Conservation (phyloP, 2,329 filamentous ascomycete genomes). For the Fusarium drepaniforme region DNA sequence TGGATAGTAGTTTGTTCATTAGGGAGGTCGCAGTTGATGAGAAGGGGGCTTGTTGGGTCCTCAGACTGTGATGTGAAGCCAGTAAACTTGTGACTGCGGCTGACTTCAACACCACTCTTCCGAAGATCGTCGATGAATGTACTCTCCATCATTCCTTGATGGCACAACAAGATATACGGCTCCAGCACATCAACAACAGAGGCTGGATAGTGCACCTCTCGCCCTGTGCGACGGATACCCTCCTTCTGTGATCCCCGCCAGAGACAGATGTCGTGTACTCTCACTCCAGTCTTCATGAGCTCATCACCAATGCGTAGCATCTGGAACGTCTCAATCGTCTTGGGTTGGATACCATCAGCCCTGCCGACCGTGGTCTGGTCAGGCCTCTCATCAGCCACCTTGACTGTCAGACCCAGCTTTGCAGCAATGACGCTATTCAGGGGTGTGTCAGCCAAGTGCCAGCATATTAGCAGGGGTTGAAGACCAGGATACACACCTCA, state of each 20-base stretch:
- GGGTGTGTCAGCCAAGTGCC: neutral
- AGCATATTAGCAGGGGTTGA: neutral
- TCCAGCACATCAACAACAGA: slow-evolving; percentile 64
- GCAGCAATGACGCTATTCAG: slow-evolving; percentile 16
- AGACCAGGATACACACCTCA: slow-evolving; percentile 44
- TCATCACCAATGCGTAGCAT: slow-evolving; percentile 77
- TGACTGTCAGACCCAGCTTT: slow-evolving; percentile 67
- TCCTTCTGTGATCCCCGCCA: slow-evolving; percentile 68
- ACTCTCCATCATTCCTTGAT: slow-evolving; percentile 81
- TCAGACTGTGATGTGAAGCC: slow-evolving; percentile 58
- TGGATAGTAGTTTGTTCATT: slow-evolving; percentile 64
- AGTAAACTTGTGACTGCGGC: slow-evolving; percentile 72
- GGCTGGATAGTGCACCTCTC: slow-evolving; percentile 76
- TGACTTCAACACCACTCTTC: slow-evolving; percentile 71
- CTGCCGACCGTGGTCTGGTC: slow-evolving; percentile 75
- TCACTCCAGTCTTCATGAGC: slow-evolving; percentile 73
- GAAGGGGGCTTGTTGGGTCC: slow-evolving; percentile 51
- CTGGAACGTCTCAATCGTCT: slow-evolving; percentile 80
- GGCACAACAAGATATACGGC: slow-evolving; percentile 68
- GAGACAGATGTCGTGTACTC: slow-evolving; percentile 79
- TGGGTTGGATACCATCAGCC: slow-evolving; percentile 80
- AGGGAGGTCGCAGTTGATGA: slow-evolving; percentile 59
- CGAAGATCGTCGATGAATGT: slow-evolving; percentile 76
- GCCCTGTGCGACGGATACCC: slow-evolving; percentile 68
- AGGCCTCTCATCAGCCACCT: slow-evolving; percentile 75